Base-by-base conservation (phyloP, 306 rosid species). In the Dalbergia cultrata region DNA sequence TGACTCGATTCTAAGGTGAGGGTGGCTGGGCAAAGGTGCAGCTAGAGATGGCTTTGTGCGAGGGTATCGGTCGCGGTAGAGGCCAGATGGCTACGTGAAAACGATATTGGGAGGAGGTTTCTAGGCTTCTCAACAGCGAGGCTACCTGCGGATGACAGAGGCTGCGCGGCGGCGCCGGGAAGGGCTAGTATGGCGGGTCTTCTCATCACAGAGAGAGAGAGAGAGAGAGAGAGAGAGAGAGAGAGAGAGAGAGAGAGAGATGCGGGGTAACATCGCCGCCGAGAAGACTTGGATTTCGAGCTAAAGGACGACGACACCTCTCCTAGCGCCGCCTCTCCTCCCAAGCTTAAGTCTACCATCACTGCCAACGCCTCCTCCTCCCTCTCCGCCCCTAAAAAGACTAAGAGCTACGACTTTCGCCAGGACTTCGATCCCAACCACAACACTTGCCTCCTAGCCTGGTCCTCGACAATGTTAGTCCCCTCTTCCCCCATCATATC, bases 231-330 rank as follows among this genome's bases (percentile, higher is more conserved):
- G n/a, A n/a, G n/a, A n/a, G n/a, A n/a, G n/a, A n/a, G n/a, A n/a
- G n/a, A n/a, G n/a, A n/a, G n/a, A 47, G n/a, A 17, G 39, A 41
- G 3, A 18, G 22, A 31, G 34, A 61, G 60, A 52, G 71, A 21
- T 80, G 84, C 88, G 81, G 87, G 93, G 96, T n/a, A 82, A 60
- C n/a, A n/a, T n/a, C 87, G 92, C 92, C 58, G 96, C 94, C 49
- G 93, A 35, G 99, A 95, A 76, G 94, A 98, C 4, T 92, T 95
- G 78, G 98, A 95, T 88, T 95, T 95, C 76, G 99, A 95, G 87
- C 98, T 97, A 6, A 97, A 95, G 85, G 98, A 95, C 5, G 99
- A 95, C 53, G 97, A 93, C 75, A 90, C 93, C 5, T 91, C 97
- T 47, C 99, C 99, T 3, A 84, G 83, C 52, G 92, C 94, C 52